These are phyloP conservation scores for Vachellia collinsii DNA, from an alignment of 306 rosid species.

Conservation along the genomic window DNA sequence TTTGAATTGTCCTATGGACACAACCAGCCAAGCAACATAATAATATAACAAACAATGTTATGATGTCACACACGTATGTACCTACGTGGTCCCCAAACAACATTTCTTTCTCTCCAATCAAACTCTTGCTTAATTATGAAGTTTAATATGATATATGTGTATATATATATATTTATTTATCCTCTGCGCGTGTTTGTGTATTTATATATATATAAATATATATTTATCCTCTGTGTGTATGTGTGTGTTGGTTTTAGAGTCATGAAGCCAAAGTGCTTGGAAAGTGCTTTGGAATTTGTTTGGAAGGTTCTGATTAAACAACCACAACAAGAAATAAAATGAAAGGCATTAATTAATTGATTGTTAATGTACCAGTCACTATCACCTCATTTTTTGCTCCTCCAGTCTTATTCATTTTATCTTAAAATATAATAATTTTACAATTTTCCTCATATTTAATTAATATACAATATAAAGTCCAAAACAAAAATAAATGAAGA, in stretches of 20 bases:
- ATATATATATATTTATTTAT: no score
- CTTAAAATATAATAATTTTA: no score
- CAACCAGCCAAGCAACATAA: background rate
- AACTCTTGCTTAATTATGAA: constrained; percentile 38
- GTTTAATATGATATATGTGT: background rate
- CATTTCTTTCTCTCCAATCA: constrained; percentile 30
- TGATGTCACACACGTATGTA: constrained; percentile 24
- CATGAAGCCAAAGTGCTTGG: constrained; percentile 35
- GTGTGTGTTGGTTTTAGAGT: background rate
- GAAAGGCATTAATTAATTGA: background rate
- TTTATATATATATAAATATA: no score
- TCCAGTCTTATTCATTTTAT: no score
- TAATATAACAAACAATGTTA: constrained; percentile 27
- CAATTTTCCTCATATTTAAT: no score
- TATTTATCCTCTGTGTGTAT: background rate
- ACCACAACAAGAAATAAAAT: background rate
- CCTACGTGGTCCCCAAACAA: constrained; percentile 37
- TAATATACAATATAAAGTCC: no score
- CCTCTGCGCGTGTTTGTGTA: no score
- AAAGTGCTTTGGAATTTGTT: constrained; percentile 43
- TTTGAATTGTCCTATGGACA: background rate
- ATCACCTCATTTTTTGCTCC: no score
- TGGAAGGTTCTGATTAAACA: constrained; percentile 5
- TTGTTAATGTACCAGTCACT: no score
- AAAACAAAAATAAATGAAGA: no score